Percentiles rank a stretch among this genome's conserved stretches.
phyloP scores from a whole-genome alignment of 148 eudicot genomes.

The Rhododendron williamsianum region DNA sequence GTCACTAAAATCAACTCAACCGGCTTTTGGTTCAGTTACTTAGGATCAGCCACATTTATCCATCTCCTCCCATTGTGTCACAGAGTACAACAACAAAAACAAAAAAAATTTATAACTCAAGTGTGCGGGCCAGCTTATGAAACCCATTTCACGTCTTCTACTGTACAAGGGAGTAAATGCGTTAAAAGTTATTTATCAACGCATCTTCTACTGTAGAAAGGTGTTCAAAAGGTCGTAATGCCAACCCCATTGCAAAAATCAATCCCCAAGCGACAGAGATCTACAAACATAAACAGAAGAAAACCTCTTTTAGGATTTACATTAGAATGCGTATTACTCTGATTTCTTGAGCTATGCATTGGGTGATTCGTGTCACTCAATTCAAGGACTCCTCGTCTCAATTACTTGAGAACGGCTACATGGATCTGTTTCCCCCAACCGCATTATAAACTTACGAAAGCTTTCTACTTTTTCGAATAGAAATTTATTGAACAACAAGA shows the following conservation, averaged over 20 bases:
- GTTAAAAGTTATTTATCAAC: background rate
- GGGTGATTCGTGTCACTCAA: background rate
- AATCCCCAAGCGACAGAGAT: background rate
- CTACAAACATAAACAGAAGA: background rate
- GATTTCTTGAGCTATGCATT: background rate
- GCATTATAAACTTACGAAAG: background rate
- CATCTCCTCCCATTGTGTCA: background rate
- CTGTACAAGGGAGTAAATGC: background rate
- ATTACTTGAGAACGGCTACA: background rate
- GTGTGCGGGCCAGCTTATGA: background rate
- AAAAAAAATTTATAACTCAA: no score
- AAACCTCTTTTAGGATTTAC: background rate
- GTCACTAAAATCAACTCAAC: background rate
- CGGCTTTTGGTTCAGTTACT: background rate
- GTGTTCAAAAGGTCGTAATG: background rate
- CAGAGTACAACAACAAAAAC: background rate
- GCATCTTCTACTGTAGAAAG: background rate
- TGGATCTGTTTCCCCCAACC: background rate
- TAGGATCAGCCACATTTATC: background rate
- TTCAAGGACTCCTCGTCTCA: background rate
- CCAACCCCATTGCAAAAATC: background rate
- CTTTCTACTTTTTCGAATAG: background rate
- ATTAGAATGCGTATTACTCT: background rate
- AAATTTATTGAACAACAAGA: background rate
- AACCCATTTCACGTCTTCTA: background rate